Evolutionary conservation across 2,329 filamentous ascomycete species (phyloP), one percentile per base, ranked within the genome.

Genomic region (Arthrobotrys musiformis): DNA sequence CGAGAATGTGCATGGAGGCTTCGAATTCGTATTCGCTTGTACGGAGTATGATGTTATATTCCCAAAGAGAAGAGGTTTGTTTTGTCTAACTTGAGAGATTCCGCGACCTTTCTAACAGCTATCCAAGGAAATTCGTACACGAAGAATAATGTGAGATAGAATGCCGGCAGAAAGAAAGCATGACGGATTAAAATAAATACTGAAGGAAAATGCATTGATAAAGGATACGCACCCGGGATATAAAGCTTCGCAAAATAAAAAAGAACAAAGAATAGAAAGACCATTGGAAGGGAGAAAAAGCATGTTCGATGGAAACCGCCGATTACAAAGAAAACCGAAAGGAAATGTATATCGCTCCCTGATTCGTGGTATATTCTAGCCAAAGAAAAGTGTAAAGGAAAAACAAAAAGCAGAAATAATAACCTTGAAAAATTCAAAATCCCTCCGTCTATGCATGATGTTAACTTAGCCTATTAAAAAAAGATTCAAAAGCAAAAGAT

Each of bases 381-480:
- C 72, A 67, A 72, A 70, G 60, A 72, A 67, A 62, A 68, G 33
- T 70, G 26, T 56, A 68, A 22, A 24, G 19, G 19, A 58, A 63
- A 56, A 48, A 11, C 3, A 42, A 50, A 50, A 56, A 60, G 48
- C n/a, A 17, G 60, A 15, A 66, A 70, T 26, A 62, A 15, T 48
- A 70, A 62, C 40, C 17, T 15, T 58, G 19, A 22, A 70, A 72
- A 60, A 40, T 40, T 68, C 37, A 78, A 78, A 67, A 78, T 63
- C 56, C 73, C 66, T 66, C 73, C 73, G 26, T 78, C 66, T 78
- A 70, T 78, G 68, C 60, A 70, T 78, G 68, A 78, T 78, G 54
- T 56, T 56, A 26, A 42, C 40, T 63, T 48, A 60, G 69, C 58
- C 58, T 58, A 56, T 56, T 52, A 50, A 46, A 52, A 35, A 64